A percentile compares a stretch with the other conserved stretches of the same genome.
phyloP scores from a whole-genome alignment of 2,329 filamentous ascomycete genomes.

The Emericellopsis cladophorae region DNA sequence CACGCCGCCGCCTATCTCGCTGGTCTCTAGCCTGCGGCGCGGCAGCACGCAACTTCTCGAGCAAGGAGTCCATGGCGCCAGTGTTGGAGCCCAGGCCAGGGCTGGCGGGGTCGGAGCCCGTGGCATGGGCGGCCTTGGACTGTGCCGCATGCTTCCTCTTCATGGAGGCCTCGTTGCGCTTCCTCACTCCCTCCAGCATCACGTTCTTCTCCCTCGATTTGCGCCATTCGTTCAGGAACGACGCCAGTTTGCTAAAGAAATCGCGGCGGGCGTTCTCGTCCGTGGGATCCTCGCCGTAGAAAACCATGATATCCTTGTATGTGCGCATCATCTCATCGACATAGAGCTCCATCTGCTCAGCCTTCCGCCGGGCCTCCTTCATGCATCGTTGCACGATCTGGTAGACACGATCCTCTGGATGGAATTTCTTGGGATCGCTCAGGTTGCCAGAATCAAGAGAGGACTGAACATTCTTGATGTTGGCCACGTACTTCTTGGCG shows the following conservation, averaged over 20 bases:
- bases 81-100: constrained; percentile 46
- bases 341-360: constrained; percentile 89
- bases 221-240: constrained; percentile 91
- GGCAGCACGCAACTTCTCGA: constrained; percentile 89
- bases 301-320: constrained; percentile 91
- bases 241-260: constrained; percentile 88
- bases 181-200: constrained; percentile 65
- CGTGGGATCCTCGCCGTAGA: constrained; percentile 85
- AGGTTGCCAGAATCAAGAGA: constrained; percentile 89
- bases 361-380: constrained; percentile 93
- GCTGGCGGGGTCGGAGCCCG: constrained; percentile 38
- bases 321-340: constrained; percentile 84
- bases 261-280: constrained; percentile 91
- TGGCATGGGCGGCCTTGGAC: constrained; percentile 44
- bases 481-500: constrained; percentile 85
- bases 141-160: constrained; percentile 69
- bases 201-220: constrained; percentile 91
- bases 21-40: constrained; percentile 84
- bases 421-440: constrained; percentile 94
- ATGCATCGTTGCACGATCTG: constrained; percentile 85
- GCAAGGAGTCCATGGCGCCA: constrained; percentile 88
- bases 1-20: constrained; percentile 74
- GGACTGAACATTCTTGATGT: constrained; percentile 84
- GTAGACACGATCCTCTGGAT: constrained; percentile 88
- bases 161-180: constrained; percentile 82